A percentile compares a stretch with the other conserved stretches of the same genome.
Evolutionary conservation across 345 rosid species (phyloP).

Genomic region (Rubroshorea leprosula): DNA sequence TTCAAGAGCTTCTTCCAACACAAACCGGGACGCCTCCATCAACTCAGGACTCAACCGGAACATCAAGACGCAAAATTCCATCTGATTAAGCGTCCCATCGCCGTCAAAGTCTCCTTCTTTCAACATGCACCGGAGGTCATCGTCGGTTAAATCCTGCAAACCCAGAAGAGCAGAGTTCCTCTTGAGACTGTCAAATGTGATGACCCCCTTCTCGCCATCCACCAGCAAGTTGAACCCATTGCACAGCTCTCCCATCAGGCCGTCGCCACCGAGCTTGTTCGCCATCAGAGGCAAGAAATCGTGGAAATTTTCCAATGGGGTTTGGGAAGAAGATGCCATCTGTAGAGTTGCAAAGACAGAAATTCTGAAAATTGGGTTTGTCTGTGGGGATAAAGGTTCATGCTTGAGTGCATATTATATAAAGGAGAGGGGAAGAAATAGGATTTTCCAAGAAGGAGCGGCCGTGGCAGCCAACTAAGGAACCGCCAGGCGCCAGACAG

Average conservation of each 20-base stretch:
- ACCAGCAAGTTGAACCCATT: constrained; percentile 62
- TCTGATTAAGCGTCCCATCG: constrained; percentile 71
- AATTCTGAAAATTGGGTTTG: background rate
- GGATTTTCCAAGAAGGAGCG: constrained; percentile 58
- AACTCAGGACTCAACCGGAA: constrained; percentile 76
- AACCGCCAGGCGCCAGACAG: too few relatives aligned
- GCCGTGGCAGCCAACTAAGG: constrained; percentile 50
- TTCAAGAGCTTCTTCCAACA: constrained; percentile 56
- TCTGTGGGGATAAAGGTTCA: background rate
- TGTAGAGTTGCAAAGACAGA: background rate
- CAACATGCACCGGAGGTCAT: constrained; percentile 56
- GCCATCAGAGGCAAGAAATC: constrained; percentile 76
- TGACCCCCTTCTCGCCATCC: constrained; percentile 61
- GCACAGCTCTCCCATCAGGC: constrained; percentile 61
- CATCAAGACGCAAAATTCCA: constrained; percentile 95
- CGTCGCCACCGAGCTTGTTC: constrained; percentile 71
- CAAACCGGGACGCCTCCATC: constrained; percentile 67
- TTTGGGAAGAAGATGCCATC: constrained; percentile 20
- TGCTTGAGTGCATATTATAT: constrained; percentile 3
- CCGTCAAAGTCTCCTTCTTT: constrained; percentile 73
- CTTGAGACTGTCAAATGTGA: constrained; percentile 69
- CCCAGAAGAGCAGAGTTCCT: constrained; percentile 54
- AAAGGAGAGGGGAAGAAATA: constrained; percentile 7
- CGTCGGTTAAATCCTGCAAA: constrained; percentile 60
- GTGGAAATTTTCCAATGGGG: constrained; percentile 32